Evolutionary conservation across 176 grass and related monocot genomes (phyloP).

Genomic region (Oryza glaberrima): DNA sequence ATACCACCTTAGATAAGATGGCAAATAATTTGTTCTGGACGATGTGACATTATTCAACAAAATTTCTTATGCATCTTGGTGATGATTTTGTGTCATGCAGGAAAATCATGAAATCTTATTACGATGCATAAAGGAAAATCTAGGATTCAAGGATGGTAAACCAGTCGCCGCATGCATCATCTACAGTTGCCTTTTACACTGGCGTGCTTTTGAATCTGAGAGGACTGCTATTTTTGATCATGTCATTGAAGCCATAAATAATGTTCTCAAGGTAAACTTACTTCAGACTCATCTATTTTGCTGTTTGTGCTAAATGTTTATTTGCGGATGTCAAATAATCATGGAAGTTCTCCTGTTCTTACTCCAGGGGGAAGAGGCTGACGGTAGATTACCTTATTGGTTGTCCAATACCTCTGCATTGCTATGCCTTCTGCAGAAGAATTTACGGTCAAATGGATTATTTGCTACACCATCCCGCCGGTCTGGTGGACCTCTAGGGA

Average conservation of each 20-base stretch:
- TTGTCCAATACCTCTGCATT: conserved; percentile 88
- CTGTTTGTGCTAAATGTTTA: conserved; percentile 25
- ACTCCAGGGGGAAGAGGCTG: conserved; percentile 65
- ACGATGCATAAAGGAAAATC: conserved; percentile 86
- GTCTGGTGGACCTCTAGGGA: conserved; percentile 50
- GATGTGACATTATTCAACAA: conserved; percentile 14
- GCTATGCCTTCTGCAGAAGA: conserved; percentile 93
- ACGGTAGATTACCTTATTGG: conserved; percentile 87
- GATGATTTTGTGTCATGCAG: conserved; percentile 53
- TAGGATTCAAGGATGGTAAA: conserved; percentile 88
- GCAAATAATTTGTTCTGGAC: conserved; percentile 24
- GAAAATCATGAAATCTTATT: conserved; percentile 89
- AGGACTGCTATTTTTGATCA: conserved; percentile 96
- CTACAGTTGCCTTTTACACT: conserved; percentile 85
- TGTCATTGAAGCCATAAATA: conserved; percentile 88
- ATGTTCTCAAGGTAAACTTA: conserved; percentile 79
- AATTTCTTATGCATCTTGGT: conserved; percentile 26
- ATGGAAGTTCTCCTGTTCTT: conserved; percentile 8
- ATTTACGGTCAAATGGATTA: conserved; percentile 85
- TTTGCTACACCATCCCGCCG: conserved; percentile 77
- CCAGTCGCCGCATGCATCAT: conserved; percentile 91
- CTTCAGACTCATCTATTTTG: conserved; percentile 18
- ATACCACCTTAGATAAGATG: conserved; percentile 15
- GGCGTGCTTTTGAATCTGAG: conserved; percentile 90
- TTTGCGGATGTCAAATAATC: conserved; percentile 17